Base-by-base conservation (phyloP, 768 basidiomycete genomes). In the Podaxis mareebaensis region DNA sequence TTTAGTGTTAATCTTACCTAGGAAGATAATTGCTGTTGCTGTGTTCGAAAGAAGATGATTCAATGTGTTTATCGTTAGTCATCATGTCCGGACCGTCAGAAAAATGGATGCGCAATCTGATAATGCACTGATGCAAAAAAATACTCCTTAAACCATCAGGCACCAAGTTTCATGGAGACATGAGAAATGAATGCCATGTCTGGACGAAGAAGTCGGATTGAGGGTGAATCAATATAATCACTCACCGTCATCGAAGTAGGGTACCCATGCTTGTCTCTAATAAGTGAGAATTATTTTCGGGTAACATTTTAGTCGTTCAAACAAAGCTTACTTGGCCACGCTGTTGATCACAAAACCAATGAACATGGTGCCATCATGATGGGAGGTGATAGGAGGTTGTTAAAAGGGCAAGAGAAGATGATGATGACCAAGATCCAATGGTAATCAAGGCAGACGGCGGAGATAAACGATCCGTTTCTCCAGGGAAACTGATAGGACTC, bases 21-120 rank as follows among this genome's bases (percentile, higher is more conserved):
- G 77, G 74, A 94, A 94, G 73, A 94, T 93, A 70, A 94, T 88
- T 36, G 92, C 91, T 49, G 89, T 88, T 3, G 90, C 91, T 92
- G 70, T 53, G 63, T 48, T 52, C 60, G 51, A 61, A 22, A 49
- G 13, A 53, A 42, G 24, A 52, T 57, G 39, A 58, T 24, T 60
- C 48, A 66, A 59, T 38, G 22, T 4, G 20, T 33, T 33, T 10
- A 10, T 33, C 7, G 30, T 65, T n/a, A 61, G 54, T 28, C 24
- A 33, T 39, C 7, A 17, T 24, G 11, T 51, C 22, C 49, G 22
- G 26, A 24, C 26, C 13, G 7, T 22, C 8, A 20, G 26, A 24
- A 11, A 51, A 51, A 51, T 12, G 26, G 11, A 28, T 10, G 13
- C 11, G 24, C 20, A 24, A 13, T 26, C 22, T 12, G 10, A 51